phyloP scores from a whole-genome alignment of 2,329 filamentous ascomycete genomes.

The Microdochium trichocladiopsis region DNA sequence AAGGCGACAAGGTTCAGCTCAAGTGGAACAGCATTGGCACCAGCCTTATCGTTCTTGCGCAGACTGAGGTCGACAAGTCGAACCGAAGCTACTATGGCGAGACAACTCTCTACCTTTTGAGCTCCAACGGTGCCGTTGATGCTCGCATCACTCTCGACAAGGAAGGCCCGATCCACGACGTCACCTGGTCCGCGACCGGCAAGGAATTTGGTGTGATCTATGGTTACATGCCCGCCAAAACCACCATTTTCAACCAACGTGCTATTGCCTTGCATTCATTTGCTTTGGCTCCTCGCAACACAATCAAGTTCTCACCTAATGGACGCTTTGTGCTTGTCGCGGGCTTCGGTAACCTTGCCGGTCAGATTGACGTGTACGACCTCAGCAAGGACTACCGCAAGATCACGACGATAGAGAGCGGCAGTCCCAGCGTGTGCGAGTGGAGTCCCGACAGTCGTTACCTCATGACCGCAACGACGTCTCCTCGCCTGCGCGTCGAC shows the following conservation, averaged over 20 bases:
- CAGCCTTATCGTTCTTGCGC: constrained; percentile 85
- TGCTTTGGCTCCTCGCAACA: constrained; percentile 83
- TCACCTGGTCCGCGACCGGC: constrained; percentile 96
- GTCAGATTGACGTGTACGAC: constrained; percentile 97
- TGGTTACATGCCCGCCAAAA: constrained; percentile 98
- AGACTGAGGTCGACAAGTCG: constrained; percentile 96
- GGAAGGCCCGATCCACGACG: constrained; percentile 95
- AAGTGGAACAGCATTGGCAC: constrained; percentile 96
- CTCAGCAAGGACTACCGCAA: constrained; percentile 90
- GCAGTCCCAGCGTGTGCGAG: constrained; percentile 91
- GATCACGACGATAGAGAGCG: constrained; percentile 87
- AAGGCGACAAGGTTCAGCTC: constrained; percentile 96
- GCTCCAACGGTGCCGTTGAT: constrained; percentile 85
- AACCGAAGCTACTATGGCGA: constrained; percentile 99
- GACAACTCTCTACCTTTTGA: constrained; percentile 92
- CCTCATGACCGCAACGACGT: constrained; percentile 96
- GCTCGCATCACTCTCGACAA: constrained; percentile 90
- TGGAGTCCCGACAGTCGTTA: constrained; percentile 96
- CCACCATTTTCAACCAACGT: constrained; percentile 91
- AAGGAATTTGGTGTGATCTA: constrained; percentile 98
- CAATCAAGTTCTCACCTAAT: constrained; percentile 88
- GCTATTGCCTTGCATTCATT: constrained; percentile 80
- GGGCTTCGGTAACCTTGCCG: constrained; percentile 94
- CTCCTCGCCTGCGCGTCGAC: constrained; percentile 88
- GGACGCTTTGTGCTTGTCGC: constrained; percentile 90